Evolutionary conservation across 345 rosid genomes (phyloP).

Genomic region (Turritis glabra): DNA sequence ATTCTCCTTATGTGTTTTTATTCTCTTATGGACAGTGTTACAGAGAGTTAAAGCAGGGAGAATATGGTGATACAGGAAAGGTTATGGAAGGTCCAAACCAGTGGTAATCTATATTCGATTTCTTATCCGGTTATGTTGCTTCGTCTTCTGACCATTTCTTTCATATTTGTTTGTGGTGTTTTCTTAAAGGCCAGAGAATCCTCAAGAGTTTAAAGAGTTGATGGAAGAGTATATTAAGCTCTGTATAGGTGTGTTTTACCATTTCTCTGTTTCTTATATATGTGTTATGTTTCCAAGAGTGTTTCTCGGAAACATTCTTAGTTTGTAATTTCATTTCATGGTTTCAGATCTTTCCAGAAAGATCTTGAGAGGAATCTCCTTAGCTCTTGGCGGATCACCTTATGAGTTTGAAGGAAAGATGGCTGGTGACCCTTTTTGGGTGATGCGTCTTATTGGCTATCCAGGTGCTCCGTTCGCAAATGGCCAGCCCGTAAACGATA

Average conservation of each 20-base stretch:
- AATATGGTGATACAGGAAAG: constrained; percentile 71
- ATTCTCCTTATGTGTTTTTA: background rate
- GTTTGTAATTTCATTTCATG: background rate
- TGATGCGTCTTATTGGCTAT: constrained; percentile 74
- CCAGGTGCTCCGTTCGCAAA: constrained; percentile 50
- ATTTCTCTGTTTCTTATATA: background rate
- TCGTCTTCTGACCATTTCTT: background rate
- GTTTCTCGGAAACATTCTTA: background rate
- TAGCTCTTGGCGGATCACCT: constrained; percentile 69
- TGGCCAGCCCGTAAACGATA: constrained; percentile 47
- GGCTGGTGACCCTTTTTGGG: constrained; percentile 92
- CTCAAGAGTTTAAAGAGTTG: constrained; percentile 50
- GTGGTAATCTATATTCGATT: constrained; percentile 49
- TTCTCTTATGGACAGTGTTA: constrained; percentile 51
- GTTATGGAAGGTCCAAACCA: constrained; percentile 81
- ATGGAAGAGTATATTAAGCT: constrained; percentile 73
- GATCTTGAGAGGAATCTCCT: constrained; percentile 71
- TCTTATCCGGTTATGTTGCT: background rate
- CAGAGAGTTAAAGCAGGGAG: constrained; percentile 63
- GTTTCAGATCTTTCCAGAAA: constrained; percentile 71
- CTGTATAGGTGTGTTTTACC: constrained; percentile 58
- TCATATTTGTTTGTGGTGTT: background rate
- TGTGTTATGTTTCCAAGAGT: background rate
- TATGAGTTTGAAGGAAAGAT: constrained; percentile 71
- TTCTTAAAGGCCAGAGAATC: constrained; percentile 66